Evolutionary conservation across 2,329 filamentous ascomycete species (phyloP).

Genomic region (Beauveria caledonica): DNA sequence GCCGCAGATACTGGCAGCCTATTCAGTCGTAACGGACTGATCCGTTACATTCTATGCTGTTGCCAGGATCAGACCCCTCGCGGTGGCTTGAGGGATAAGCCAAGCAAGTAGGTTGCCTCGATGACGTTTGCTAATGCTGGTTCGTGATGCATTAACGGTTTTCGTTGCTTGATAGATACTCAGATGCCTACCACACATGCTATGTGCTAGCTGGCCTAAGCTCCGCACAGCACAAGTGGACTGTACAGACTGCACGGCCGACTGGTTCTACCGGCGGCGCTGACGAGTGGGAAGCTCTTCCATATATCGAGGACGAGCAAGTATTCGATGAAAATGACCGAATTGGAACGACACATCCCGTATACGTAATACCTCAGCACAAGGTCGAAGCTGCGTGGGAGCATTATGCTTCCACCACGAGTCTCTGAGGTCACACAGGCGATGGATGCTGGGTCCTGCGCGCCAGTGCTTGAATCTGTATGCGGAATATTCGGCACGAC

Average conservation of each 20-base stretch:
- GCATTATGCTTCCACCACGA: constrained; percentile 54
- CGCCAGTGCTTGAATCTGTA: neutral
- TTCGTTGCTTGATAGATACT: constrained; percentile 39
- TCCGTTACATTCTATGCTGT: constrained; percentile 82
- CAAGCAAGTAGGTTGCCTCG: constrained; percentile 59
- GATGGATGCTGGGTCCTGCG: neutral
- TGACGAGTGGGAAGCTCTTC: constrained; percentile 39
- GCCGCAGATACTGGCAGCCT: constrained; percentile 37
- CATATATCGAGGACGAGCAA: constrained; percentile 46
- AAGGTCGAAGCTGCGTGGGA: constrained; percentile 55
- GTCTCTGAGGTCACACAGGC: constrained; percentile 37
- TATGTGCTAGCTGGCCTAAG: constrained; percentile 85
- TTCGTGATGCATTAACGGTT: constrained; percentile 10
- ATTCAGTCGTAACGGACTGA: constrained; percentile 77
- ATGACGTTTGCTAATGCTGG: constrained; percentile 17
- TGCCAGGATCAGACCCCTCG: constrained; percentile 65
- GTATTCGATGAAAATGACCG: constrained; percentile 65
- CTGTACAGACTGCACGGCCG: constrained; percentile 29
- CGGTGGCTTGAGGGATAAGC: constrained; percentile 89
- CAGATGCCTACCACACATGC: constrained; percentile 88
- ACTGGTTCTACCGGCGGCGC: constrained; percentile 26
- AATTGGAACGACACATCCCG: constrained; percentile 65
- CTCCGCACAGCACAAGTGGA: constrained; percentile 65
- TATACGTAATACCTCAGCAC: constrained; percentile 74
- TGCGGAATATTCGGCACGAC: neutral